Conservation (phyloP, 2,329 filamentous ascomycete genomes). For the Alternaria conjuncta region DNA sequence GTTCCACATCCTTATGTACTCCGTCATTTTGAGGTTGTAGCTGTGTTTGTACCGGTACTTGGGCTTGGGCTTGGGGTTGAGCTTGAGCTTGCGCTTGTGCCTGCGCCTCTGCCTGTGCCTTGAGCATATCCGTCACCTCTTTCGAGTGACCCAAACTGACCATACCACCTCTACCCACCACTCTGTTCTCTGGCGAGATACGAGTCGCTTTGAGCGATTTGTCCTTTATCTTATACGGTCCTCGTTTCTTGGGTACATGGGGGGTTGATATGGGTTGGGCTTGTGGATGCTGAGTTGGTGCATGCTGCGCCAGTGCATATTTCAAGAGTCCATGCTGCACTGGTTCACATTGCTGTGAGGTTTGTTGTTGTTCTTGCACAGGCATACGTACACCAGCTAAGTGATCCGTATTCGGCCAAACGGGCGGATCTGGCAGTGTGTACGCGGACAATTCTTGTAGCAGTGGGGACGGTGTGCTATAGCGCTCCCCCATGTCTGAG, state of each 20-base stretch:
- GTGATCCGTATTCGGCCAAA: neutral
- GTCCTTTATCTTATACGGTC: neutral
- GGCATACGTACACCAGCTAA: neutral
- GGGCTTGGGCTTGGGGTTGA: too few species aligned
- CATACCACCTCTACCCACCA: neutral
- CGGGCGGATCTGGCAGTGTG: neutral
- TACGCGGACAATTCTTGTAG: neutral
- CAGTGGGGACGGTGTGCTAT: neutral
- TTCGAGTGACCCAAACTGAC: neutral
- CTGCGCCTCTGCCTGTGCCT: neutral
- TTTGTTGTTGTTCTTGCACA: neutral
- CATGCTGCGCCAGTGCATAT: too few species aligned
- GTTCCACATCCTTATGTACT: neutral
- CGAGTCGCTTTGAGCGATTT: neutral
- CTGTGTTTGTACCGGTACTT: too few species aligned
- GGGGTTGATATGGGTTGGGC: neutral
- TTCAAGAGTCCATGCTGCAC: too few species aligned
- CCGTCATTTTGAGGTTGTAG: neutral
- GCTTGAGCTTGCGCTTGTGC: too few species aligned
- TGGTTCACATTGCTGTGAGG: neutral
- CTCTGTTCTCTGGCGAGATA: neutral
- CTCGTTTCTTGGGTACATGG: neutral
- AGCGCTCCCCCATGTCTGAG: neutral
- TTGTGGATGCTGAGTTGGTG: neutral
- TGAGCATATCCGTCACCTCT: neutral